Percentiles rank a stretch among this genome's conserved stretches.
Evolutionary conservation across 805 yeast genomes (phyloP).

Genomic region (Spathaspora hagerdaliae): DNA sequence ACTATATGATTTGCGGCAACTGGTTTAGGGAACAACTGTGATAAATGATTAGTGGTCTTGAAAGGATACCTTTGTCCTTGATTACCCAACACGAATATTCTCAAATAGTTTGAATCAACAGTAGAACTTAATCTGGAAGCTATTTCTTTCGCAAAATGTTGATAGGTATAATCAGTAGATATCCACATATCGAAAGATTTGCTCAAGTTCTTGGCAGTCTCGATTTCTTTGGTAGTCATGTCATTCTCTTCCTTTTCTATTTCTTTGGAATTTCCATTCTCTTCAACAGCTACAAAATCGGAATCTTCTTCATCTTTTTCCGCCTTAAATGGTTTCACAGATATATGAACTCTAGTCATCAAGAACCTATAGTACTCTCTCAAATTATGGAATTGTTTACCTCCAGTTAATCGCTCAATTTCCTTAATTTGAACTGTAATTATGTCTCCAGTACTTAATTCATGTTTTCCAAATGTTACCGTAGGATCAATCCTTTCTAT

Average conservation of each 20-base stretch:
- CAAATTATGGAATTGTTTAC: slow-evolving; percentile 21
- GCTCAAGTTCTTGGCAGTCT: slow-evolving; percentile 15
- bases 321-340: slow-evolving; percentile 43
- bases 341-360: slow-evolving; percentile 57
- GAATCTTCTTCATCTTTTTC: slow-evolving; percentile 48
- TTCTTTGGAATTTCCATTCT: slow-evolving; percentile 8
- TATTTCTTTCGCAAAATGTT: slow-evolving; percentile 57
- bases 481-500: slow-evolving; percentile 41
- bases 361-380: slow-evolving; percentile 51
- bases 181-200: slow-evolving; percentile 62
- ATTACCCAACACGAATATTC: slow-evolving; percentile 59
- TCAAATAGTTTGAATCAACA: slow-evolving; percentile 56
- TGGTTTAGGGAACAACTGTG: slow-evolving; percentile 39
- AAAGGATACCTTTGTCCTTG: slow-evolving; percentile 55
- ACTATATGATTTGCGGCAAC: slow-evolving; percentile 43
- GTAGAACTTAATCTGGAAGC: slow-evolving; percentile 44
- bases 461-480: slow-evolving; percentile 51
- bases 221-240: slow-evolving; percentile 11
- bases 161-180: slow-evolving; percentile 54
- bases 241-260: background rate
- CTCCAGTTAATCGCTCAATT: slow-evolving; percentile 17
- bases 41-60: slow-evolving; percentile 28
- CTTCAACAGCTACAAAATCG: slow-evolving; percentile 35
- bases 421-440: slow-evolving; percentile 32
- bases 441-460: slow-evolving; percentile 68